Conservation (phyloP, 2,329 filamentous ascomycete species). For the Aspergillus vadensis region DNA sequence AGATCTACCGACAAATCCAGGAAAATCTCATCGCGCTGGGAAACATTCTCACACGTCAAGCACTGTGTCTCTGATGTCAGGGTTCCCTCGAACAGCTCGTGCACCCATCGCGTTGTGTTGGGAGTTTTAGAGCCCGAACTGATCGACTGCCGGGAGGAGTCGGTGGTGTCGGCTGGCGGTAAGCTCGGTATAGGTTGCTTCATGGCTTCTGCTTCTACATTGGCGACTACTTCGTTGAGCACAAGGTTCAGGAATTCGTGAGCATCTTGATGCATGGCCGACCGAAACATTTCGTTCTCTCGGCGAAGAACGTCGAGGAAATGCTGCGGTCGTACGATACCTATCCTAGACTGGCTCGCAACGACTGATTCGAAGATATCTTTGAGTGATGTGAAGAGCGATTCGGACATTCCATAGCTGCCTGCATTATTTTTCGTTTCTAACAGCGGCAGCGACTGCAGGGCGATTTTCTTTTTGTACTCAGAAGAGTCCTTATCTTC, state of each 20-base stretch:
- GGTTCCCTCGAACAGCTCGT: slow-evolving; percentile 93
- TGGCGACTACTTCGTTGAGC: slow-evolving; percentile 93
- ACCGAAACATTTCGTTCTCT: slow-evolving; percentile 96
- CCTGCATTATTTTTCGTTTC: slow-evolving; percentile 80
- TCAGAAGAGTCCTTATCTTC: slow-evolving; percentile 96
- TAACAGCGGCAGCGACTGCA: slow-evolving; percentile 82
- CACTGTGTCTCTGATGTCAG: slow-evolving; percentile 96
- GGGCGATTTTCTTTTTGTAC: slow-evolving; percentile 95
- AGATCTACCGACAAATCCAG: slow-evolving; percentile 94
- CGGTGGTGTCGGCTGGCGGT: slow-evolving; percentile 52
- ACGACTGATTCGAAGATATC: slow-evolving; percentile 94
- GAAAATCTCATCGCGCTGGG: slow-evolving; percentile 93
- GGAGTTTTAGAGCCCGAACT: slow-evolving; percentile 56
- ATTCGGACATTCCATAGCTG: slow-evolving; percentile 90
- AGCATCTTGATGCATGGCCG: slow-evolving; percentile 96
- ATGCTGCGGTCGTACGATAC: slow-evolving; percentile 86
- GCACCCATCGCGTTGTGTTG: slow-evolving; percentile 83
- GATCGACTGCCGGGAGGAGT: slow-evolving; percentile 55
- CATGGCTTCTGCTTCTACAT: slow-evolving; percentile 80
- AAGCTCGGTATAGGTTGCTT: slow-evolving; percentile 44
- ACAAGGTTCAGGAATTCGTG: slow-evolving; percentile 95
- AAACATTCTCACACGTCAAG: slow-evolving; percentile 92
- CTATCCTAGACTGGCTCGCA: slow-evolving; percentile 76
- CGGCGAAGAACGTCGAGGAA: slow-evolving; percentile 92
- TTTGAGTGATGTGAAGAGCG: slow-evolving; percentile 89